phyloP scores from a whole-genome alignment of 2,329 filamentous ascomycete species.

The Immersiporthe knoxdaviesiana region DNA sequence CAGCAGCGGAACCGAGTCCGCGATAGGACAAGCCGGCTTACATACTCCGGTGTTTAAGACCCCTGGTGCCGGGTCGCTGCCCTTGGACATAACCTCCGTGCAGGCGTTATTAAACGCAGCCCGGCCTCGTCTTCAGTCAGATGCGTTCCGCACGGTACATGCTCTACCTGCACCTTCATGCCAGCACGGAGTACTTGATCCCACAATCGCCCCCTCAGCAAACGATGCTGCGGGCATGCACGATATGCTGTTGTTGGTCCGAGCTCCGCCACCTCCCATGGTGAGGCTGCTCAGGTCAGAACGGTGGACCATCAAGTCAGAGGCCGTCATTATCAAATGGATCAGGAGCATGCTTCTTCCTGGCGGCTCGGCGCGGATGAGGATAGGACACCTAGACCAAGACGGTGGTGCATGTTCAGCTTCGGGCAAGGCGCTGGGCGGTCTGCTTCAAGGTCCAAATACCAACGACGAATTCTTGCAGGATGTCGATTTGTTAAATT shows the following conservation, averaged over 20 bases:
- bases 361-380: neutral
- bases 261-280: constrained; percentile 47
- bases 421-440: neutral
- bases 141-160: constrained; percentile 41
- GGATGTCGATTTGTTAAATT: constrained; percentile 35
- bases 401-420: neutral
- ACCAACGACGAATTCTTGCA: neutral
- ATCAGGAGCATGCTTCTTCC: constrained; percentile 37
- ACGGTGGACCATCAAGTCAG: constrained; percentile 47
- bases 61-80: neutral
- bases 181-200: constrained; percentile 47
- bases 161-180: constrained; percentile 37
- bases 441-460: neutral
- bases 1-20: neutral
- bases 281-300: constrained; percentile 53
- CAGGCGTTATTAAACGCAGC: constrained; percentile 40
- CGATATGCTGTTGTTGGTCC: constrained; percentile 45
- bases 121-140: constrained; percentile 39
- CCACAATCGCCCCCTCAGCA: constrained; percentile 39
- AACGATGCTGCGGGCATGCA: constrained; percentile 30
- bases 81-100: constrained; percentile 37
- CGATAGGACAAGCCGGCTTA: neutral
- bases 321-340: constrained; percentile 52
- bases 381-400: constrained; percentile 6
- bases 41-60: neutral